These are phyloP conservation scores for Podaxis sp. DNA, from an alignment of 768 basidiomycete genomes.

Conservation along the genomic window DNA sequence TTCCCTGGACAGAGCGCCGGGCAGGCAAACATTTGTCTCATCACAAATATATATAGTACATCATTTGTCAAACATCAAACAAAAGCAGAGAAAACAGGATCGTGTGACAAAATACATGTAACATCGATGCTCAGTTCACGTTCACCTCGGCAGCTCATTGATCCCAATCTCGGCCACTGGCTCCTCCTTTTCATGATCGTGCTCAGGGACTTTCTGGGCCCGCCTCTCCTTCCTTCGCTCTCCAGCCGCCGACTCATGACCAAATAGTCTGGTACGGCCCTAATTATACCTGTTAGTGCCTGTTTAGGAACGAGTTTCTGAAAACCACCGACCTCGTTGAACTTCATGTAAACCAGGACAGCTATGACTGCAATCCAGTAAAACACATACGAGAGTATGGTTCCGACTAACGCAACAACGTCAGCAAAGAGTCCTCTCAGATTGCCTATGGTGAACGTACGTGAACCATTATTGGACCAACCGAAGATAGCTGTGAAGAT, in stretches of 20 bases:
- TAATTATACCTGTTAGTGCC: constrained; percentile 22
- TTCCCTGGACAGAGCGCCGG: too few relatives aligned
- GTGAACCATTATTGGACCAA: constrained; percentile 82
- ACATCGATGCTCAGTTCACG: background rate
- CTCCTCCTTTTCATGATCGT: constrained; percentile 1
- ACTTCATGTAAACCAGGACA: constrained; percentile 68
- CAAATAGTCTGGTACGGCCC: constrained; percentile 67
- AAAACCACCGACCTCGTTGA: constrained; percentile 41
- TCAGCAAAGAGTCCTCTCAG: background rate
- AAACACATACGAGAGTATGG: constrained; percentile 84
- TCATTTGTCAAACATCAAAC: background rate
- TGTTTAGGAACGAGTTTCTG: background rate
- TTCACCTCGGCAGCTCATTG: constrained; percentile 1
- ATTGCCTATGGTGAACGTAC: constrained; percentile 33
- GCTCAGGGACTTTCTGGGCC: background rate
- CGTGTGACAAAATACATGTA: background rate
- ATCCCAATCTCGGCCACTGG: background rate
- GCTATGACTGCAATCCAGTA: constrained; percentile 88
- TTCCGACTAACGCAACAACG: constrained; percentile 50
- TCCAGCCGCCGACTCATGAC: constrained; percentile 53
- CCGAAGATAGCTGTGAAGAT: constrained; percentile 87
- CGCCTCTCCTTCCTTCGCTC: constrained; percentile 1
- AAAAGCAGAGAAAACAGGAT: background rate
- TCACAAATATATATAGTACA: background rate
- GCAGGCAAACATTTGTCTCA: too few relatives aligned